A percentile compares a stretch with the other conserved stretches of the same genome.
Evolutionary conservation across 345 rosid genomes (phyloP).

Genomic region (Iberis pinnata): DNA sequence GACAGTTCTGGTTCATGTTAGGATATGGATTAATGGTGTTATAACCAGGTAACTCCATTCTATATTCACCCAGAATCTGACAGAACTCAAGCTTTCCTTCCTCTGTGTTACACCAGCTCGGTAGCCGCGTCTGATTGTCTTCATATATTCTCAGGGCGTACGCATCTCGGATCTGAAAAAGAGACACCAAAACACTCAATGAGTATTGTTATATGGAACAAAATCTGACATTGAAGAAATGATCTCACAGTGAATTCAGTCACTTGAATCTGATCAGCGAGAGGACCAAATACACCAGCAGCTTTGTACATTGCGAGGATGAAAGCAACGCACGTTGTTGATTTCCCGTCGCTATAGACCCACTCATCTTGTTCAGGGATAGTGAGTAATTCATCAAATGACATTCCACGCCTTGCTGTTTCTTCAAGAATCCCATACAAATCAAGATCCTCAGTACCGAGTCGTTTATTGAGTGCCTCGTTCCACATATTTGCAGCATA

Average conservation of each 20-base stretch:
- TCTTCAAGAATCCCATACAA: constrained; percentile 65
- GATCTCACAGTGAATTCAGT: constrained; percentile 86
- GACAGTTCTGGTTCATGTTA: constrained; percentile 88
- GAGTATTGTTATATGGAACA: neutral
- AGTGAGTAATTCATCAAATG: constrained; percentile 79
- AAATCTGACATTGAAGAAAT: neutral
- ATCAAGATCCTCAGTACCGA: constrained; percentile 88
- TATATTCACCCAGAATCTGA: constrained; percentile 79
- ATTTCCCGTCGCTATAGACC: constrained; percentile 93
- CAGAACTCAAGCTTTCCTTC: constrained; percentile 54
- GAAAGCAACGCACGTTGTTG: constrained; percentile 90
- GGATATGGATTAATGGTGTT: constrained; percentile 72
- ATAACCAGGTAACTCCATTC: constrained; percentile 83
- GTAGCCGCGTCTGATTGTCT: constrained; percentile 58
- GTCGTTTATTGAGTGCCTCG: constrained; percentile 92
- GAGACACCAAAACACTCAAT: neutral
- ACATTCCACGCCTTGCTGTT: constrained; percentile 69
- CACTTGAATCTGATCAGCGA: constrained; percentile 71
- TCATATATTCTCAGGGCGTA: constrained; percentile 75
- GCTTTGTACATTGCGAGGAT: constrained; percentile 90
- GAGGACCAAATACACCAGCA: constrained; percentile 72
- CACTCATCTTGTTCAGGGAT: constrained; percentile 92
- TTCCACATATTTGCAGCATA: constrained; percentile 99
- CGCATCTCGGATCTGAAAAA: constrained; percentile 72
- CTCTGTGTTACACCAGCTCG: constrained; percentile 71